These are phyloP conservation scores for Hyphopichia burtonii DNA, from an alignment of 1,139 yeast genomes.

Conservation along the genomic window DNA sequence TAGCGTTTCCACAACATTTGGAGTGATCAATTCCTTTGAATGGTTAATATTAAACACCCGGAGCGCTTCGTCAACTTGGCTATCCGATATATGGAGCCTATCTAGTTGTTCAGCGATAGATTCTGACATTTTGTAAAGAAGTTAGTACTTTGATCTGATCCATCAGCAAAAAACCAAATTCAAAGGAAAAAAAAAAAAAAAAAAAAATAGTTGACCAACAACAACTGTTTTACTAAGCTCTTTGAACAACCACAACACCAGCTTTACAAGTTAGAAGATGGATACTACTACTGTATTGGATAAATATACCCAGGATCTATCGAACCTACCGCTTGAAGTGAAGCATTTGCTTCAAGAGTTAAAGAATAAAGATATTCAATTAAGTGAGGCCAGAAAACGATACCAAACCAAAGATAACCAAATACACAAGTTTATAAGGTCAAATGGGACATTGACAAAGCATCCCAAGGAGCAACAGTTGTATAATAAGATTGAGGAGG, in stretches of 20 bases:
- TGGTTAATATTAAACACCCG: conserved; percentile 4
- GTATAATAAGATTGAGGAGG: conserved; percentile 66
- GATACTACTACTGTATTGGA: conserved; percentile 52
- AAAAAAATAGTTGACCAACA: no score
- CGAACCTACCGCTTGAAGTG: conserved; percentile 89
- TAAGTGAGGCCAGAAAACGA: conserved; percentile 66
- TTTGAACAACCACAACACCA: no score
- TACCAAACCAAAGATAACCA: conserved; percentile 72
- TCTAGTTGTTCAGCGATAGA: background rate
- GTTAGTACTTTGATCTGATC: no score
- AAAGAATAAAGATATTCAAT: conserved; percentile 63
- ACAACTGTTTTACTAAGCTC: no score
- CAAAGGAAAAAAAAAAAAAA: no score
- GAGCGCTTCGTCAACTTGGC: conserved; percentile 4
- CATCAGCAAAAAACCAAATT: no score
- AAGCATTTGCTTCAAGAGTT: conserved; percentile 80
- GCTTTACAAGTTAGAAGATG: no score
- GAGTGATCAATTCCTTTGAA: background rate
- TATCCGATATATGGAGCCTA: conserved; percentile 3
- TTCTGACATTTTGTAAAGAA: conserved; percentile 1
- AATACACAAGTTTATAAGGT: conserved; percentile 77
- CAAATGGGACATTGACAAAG: conserved; percentile 77
- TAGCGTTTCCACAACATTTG: conserved; percentile 3
- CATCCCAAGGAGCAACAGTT: conserved; percentile 80
- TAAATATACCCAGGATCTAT: conserved; percentile 53